Conservation (phyloP, 805 yeast species). For the Saccharomycopsis babjevae region DNA sequence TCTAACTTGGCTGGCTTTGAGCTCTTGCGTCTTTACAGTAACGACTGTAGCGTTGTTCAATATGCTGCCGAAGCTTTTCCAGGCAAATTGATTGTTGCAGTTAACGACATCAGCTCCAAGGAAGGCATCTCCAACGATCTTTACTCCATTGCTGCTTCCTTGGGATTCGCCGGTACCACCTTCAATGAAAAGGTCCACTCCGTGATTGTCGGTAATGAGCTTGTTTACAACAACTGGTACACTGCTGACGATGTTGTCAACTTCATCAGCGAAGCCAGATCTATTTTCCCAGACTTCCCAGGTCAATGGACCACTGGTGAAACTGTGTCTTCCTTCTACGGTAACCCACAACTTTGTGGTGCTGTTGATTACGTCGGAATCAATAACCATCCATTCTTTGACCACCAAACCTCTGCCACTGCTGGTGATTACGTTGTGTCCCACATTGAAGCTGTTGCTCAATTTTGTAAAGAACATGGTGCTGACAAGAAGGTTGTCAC, state of each 20-base stretch:
- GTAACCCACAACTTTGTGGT: conserved; percentile 43
- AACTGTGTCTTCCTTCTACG: conserved; percentile 48
- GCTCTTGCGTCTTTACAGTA: conserved; percentile 49
- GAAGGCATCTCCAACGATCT: conserved; percentile 13
- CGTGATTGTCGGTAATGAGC: conserved; percentile 55
- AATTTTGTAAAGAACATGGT: conserved; percentile 18
- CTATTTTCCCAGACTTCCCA: conserved; percentile 35
- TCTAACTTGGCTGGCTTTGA: conserved; percentile 34
- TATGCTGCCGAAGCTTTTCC: conserved; percentile 39
- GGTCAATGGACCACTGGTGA: conserved; percentile 59
- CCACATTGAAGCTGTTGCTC: conserved; percentile 18
- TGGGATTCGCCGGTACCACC: conserved; percentile 40
- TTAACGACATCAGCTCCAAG: conserved; percentile 40
- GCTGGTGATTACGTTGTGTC: conserved; percentile 19
- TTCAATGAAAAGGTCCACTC: conserved; percentile 36
- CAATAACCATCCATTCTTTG: conserved; percentile 55
- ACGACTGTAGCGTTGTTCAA: conserved; percentile 51
- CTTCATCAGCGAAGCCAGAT: conserved; percentile 39
- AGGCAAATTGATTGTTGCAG: conserved; percentile 45
- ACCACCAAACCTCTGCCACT: conserved; percentile 14
- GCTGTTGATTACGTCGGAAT: conserved; percentile 56
- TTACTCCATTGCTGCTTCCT: conserved; percentile 32
- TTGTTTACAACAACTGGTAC: conserved; percentile 44
- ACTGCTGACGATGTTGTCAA: conserved; percentile 35
- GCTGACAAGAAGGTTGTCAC: conserved; percentile 34